phyloP scores from a whole-genome alignment of 2,329 filamentous ascomycete genomes.

The Exophiala calicioides region DNA sequence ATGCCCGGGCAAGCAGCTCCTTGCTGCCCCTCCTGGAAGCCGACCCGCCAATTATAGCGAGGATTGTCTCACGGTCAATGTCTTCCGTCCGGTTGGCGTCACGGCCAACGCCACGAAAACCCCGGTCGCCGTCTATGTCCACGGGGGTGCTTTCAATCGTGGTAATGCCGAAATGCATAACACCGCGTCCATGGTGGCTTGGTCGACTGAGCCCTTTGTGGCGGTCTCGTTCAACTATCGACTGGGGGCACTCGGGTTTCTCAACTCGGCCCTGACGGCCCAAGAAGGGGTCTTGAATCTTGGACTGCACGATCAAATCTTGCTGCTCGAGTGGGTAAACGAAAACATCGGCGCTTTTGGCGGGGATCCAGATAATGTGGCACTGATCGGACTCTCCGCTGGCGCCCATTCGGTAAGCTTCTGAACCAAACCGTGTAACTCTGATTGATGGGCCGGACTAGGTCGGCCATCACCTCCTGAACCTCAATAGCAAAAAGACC shows the following conservation, averaged over 20 bases:
- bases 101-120: slow-evolving; percentile 22
- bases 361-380: slow-evolving; percentile 52
- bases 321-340: slow-evolving; percentile 38
- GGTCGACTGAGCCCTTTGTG: slow-evolving; percentile 43
- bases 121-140: slow-evolving; percentile 50
- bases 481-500: slow-evolving; percentile 32
- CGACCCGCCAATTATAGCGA: slow-evolving; percentile 46
- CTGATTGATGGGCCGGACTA: slow-evolving; percentile 1
- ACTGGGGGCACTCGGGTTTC: slow-evolving; percentile 48
- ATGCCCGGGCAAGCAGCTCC: too few species aligned
- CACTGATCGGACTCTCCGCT: slow-evolving; percentile 40
- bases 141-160: slow-evolving; percentile 38
- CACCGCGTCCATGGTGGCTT: slow-evolving; percentile 61
- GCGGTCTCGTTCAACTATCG: slow-evolving; percentile 48
- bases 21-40: slow-evolving; percentile 52
- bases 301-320: slow-evolving; percentile 44
- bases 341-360: slow-evolving; percentile 36
- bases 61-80: slow-evolving; percentile 32
- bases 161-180: slow-evolving; percentile 51
- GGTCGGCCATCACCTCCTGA: slow-evolving; percentile 36
- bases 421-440: neutral
- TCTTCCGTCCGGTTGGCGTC: slow-evolving; percentile 38
- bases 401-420: slow-evolving; percentile 41
- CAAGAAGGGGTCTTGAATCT: slow-evolving; percentile 40
- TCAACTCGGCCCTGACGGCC: slow-evolving; percentile 7